A percentile compares a stretch with the other conserved stretches of the same genome.
Evolutionary conservation across 1,139 yeast genomes (phyloP).

Genomic region (Yamadazyma spencermartinsiae): DNA sequence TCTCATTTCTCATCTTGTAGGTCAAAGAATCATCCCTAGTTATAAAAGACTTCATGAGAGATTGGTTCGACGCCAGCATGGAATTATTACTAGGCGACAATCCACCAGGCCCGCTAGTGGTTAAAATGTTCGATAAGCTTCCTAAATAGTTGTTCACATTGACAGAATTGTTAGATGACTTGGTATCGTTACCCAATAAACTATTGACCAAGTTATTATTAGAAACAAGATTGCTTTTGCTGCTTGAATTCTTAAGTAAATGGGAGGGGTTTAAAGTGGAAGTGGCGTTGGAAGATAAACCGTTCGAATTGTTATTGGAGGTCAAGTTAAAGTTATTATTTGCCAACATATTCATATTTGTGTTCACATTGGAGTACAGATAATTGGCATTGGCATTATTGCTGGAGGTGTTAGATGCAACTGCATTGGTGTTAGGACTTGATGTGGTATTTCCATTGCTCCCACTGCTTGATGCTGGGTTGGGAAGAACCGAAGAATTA

Average conservation of each 20-base stretch:
- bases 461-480: slow-evolving; percentile 2
- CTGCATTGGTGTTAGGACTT: neutral
- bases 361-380: slow-evolving; percentile 3
- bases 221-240: slow-evolving; percentile 2
- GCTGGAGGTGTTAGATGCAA: neutral
- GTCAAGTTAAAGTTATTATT: slow-evolving; percentile 2
- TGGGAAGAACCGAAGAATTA: slow-evolving; percentile 1
- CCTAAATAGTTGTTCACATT: slow-evolving; percentile 7
- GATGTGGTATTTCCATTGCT: neutral
- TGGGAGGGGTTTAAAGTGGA: slow-evolving; percentile 29
- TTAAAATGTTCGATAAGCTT: slow-evolving; percentile 7
- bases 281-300: slow-evolving; percentile 4
- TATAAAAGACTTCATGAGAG: slow-evolving; percentile 9
- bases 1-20: slow-evolving; percentile 12
- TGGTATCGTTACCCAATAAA: slow-evolving; percentile 1
- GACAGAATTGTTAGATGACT: neutral
- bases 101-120: slow-evolving; percentile 5
- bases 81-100: slow-evolving; percentile 4
- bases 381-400: slow-evolving; percentile 2
- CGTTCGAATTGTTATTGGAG: slow-evolving; percentile 5
- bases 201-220: slow-evolving; percentile 4
- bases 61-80: neutral
- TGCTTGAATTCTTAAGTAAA: slow-evolving; percentile 19
- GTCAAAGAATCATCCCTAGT: slow-evolving; percentile 7
- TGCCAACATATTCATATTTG: slow-evolving; percentile 6